A percentile compares a stretch with the other conserved stretches of the same genome.
These are phyloP conservation scores for Onygenales sp. DNA, from an alignment of 2,329 filamentous ascomycete genomes.

Conservation along the genomic window DNA sequence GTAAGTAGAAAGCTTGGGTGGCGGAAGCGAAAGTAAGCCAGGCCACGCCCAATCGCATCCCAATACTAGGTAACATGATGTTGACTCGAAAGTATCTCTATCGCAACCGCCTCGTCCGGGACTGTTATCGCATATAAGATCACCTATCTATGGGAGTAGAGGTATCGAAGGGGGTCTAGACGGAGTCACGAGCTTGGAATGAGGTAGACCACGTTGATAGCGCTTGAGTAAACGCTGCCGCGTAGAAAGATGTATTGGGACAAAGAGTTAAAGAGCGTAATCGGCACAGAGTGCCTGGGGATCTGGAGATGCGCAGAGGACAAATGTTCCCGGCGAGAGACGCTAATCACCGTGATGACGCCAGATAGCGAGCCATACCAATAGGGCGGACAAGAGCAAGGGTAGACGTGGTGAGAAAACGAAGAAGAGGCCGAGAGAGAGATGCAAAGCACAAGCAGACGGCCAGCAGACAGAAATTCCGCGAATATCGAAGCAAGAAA, in stretches of 20 bases:
- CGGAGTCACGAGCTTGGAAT: not conserved
- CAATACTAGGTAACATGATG: conserved; percentile 17
- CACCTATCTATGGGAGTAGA: too few relatives aligned
- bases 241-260: not conserved
- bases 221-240: not conserved
- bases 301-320: not conserved
- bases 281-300: conserved; percentile 42
- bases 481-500: not conserved
- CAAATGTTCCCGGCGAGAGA: not conserved
- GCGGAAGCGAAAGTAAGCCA: conserved; percentile 44
- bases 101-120: not conserved
- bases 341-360: not conserved
- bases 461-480: not conserved
- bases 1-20: conserved; percentile 69
- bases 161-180: not conserved
- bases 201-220: not conserved
- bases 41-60: conserved; percentile 24
- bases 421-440: not conserved
- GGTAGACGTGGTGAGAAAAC: not conserved
- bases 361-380: not conserved
- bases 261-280: conserved; percentile 36
- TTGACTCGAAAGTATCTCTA: not conserved
- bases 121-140: not conserved
- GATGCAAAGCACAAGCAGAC: not conserved
- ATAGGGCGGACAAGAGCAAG: not conserved